Evolutionary conservation across 2,329 filamentous ascomycete genomes (phyloP), one percentile per base, ranked within the genome.

Genomic region (Aaosphaeria arxii): DNA sequence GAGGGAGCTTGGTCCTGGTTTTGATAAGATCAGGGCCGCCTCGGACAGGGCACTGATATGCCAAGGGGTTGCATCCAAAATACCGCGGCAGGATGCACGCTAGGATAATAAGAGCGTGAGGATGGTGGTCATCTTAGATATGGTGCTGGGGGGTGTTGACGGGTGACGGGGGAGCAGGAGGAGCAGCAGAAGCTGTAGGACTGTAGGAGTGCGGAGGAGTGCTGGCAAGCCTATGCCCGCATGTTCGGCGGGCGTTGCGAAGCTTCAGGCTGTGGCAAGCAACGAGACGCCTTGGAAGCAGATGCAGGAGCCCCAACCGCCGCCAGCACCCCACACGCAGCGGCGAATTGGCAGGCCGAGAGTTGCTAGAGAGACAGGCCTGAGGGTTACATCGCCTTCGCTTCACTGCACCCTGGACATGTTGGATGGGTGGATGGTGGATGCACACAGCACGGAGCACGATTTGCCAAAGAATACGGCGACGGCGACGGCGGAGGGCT

Each of bases 331-430:
- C 60, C 64, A 65, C 64, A 67, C 56, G 48, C 52, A 55, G 61
- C 62, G 60, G 63, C 63, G 62, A 66, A 66, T 67, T 62, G 56
- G 53, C 54, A 50, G 54, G 55, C 50, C 51, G 53, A 52, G 54
- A 53, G 33, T 36, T 32, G 47, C 40, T 24, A 24, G 17, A 24
- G 17, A 46, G 39, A 45, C 44, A 54, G 54, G 54, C 53, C 57
- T 55, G 59, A 63, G 59, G 58, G 66, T 70, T 69, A 70, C 66
- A 69, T 69, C 66, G 64, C 45, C 47, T 46, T 55, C 55, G 55
- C 50, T 57, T 51, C 48, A 30, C 44, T 50, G 49, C 53, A 50
- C 54, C 59, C 56, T 54, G 42, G 41, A 48, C 32, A 45, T 51
- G 50, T 39, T 53, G 45, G 50, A 33, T 42, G 33, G 32, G 5